Evolutionary conservation across 2,329 filamentous ascomycete genomes (phyloP).

Genomic region (Dothiorella sarmentorum): DNA sequence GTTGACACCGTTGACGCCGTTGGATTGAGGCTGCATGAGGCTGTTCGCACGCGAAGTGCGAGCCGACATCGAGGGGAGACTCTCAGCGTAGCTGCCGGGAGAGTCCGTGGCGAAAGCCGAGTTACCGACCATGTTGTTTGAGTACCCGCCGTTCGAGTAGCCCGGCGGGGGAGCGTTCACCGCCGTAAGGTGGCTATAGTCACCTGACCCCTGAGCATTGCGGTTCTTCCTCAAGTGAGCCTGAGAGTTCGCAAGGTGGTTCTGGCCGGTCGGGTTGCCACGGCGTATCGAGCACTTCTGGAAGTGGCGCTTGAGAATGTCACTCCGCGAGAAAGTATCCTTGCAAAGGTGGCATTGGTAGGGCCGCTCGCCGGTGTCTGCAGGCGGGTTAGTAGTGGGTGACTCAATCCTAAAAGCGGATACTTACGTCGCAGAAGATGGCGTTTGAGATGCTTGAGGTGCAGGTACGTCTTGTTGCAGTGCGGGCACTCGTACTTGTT

Average conservation of each 20-base stretch:
- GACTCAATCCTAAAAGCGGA: background rate
- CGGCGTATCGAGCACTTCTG: constrained; percentile 97
- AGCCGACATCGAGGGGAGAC: constrained; percentile 43
- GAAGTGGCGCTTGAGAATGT: constrained; percentile 98
- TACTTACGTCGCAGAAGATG: constrained; percentile 92
- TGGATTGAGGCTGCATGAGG: constrained; percentile 40
- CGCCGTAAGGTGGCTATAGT: constrained; percentile 30
- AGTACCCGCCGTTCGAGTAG: constrained; percentile 15
- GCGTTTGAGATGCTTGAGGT: constrained; percentile 95
- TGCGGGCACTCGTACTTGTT: constrained; percentile 98
- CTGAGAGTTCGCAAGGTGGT: constrained; percentile 89
- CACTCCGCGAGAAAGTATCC: constrained; percentile 95
- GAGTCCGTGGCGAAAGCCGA: constrained; percentile 33
- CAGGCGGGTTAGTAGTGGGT: constrained; percentile 25
- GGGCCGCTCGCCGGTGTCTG: constrained; percentile 94
- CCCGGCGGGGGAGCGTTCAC: constrained; percentile 10
- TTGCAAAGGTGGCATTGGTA: constrained; percentile 98
- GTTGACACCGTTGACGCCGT: constrained; percentile 26
- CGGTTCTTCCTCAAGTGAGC: constrained; percentile 74
- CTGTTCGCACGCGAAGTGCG: constrained; percentile 49
- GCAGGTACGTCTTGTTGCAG: constrained; percentile 96
- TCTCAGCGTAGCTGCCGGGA: constrained; percentile 31
- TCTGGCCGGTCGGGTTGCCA: constrained; percentile 91
- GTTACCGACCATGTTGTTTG: constrained; percentile 26
- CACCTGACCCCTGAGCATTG: constrained; percentile 27